These are phyloP conservation scores for Candida odintsovae DNA, from an alignment of 805 yeast genomes.

Conservation along the genomic window DNA sequence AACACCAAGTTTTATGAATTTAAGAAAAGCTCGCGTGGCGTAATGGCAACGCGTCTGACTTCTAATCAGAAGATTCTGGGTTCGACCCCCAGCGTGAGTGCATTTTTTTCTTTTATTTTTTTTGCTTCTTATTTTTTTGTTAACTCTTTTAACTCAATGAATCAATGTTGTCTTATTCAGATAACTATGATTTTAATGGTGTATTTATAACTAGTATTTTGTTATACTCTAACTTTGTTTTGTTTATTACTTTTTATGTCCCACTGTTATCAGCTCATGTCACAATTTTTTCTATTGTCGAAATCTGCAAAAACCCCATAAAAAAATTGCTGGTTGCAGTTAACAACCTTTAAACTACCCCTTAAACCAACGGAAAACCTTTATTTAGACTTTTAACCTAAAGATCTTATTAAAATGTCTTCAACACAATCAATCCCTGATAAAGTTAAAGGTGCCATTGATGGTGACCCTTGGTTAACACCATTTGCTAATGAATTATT, in stretches of 20 bases:
- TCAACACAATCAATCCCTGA: slow-evolving; percentile 6
- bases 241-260: too few relatives aligned
- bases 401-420: not conserved
- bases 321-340: not conserved
- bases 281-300: not conserved
- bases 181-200: too few relatives aligned
- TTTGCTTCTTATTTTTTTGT: not conserved
- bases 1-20: too few relatives aligned
- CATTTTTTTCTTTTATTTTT: slow-evolving; percentile 12
- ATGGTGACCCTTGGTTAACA: slow-evolving; percentile 79
- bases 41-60: slow-evolving; percentile 17
- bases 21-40: slow-evolving; percentile 12
- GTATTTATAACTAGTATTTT: too few relatives aligned
- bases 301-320: not conserved
- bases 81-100: slow-evolving; percentile 47
- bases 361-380: not conserved
- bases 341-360: not conserved
- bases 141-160: too few relatives aligned
- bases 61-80: slow-evolving; percentile 44
- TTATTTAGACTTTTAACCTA: too few relatives aligned
- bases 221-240: too few relatives aligned
- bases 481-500: slow-evolving; percentile 68
- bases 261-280: not conserved
- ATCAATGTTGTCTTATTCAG: not conserved
- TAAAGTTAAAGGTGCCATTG: slow-evolving; percentile 44